phyloP scores from a whole-genome alignment of 352 stramenopile species.

The Sclerospora graminicola region DNA sequence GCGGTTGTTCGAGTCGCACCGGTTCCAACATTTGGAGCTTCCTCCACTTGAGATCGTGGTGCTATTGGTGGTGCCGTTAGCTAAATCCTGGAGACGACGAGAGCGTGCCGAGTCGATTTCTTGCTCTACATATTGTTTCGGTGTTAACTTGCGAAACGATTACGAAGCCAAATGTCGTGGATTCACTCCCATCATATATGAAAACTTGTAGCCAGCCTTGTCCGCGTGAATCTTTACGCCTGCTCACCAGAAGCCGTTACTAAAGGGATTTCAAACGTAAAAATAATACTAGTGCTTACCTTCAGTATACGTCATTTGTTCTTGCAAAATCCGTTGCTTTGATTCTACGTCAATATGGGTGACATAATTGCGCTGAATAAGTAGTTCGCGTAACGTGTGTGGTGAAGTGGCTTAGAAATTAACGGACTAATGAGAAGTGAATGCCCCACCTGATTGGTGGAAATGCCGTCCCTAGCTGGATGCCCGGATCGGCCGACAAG shows the following conservation, averaged over 20 bases:
- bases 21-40: constrained; percentile 40
- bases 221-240: constrained; percentile 54
- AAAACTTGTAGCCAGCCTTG: constrained; percentile 42
- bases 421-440: no score
- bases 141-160: constrained; percentile 21
- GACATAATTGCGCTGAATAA: constrained; percentile 29
- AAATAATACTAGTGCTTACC: no score
- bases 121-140: constrained; percentile 45
- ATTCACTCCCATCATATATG: constrained; percentile 63
- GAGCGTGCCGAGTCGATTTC: constrained; percentile 29
- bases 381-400: constrained; percentile 29
- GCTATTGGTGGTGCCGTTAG: constrained; percentile 11
- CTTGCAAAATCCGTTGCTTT: constrained; percentile 35
- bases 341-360: constrained; percentile 14
- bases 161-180: constrained; percentile 43
- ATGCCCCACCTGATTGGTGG: no score
- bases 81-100: constrained; percentile 16
- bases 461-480: no score
- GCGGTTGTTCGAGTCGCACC: constrained; percentile 56
- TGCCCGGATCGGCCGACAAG: no score
- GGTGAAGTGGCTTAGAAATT: no score
- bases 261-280: background rate
- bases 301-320: constrained; percentile 53
- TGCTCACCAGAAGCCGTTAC: constrained; percentile 8
- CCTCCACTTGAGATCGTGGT: constrained; percentile 16